Evolutionary conservation across 805 yeast genomes (phyloP), one percentile per base, ranked within the genome.

Genomic region (Candida chilensis): DNA sequence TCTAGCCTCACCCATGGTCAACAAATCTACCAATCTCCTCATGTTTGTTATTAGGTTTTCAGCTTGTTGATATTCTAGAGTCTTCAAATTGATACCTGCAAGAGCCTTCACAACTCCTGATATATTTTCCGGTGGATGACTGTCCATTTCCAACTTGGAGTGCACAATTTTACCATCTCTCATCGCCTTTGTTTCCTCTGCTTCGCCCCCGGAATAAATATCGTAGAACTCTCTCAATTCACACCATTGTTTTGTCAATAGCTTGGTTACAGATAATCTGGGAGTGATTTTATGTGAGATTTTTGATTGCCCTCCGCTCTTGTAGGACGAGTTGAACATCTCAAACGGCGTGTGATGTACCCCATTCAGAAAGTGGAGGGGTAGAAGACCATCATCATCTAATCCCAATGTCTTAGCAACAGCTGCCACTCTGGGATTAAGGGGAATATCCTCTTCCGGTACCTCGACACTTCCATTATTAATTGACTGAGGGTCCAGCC

Each of bases 171-270:
- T 44, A 0, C 90, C 90, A 9, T 53, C 38, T 3, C 34, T 33
- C 60, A 78, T 64, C 3, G 67, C 61, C 3, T 36, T 39, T 4
- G 66, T 67, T 15, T 50, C 49, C 19, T 40, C 46, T 2, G 41
- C 41, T 2, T 48, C 51, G 5, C 64, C 53, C 14, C 64, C 62
- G 0, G 77, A 54, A 39, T 69, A 80, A 0, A 74, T 44, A 16
- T 64, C 60, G 44, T 73, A 81, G 35, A 67, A 61, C 13, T 56
- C 61, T 24, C 74, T 54, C 27, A 81, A 51, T 48, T 82, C 90
- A 56, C 92, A 82, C 83, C 86, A 81, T 11, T 64, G 50, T 19
- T 67, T 60, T 0, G 79, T 70, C 8, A 78, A 50, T 6, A 82
- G 46, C 32, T 63, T 67, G 0, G 88, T 78, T 4, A 80, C 86